phyloP scores from a whole-genome alignment of 768 basidiomycete species.

The Sporobolomyces roseus region DNA sequence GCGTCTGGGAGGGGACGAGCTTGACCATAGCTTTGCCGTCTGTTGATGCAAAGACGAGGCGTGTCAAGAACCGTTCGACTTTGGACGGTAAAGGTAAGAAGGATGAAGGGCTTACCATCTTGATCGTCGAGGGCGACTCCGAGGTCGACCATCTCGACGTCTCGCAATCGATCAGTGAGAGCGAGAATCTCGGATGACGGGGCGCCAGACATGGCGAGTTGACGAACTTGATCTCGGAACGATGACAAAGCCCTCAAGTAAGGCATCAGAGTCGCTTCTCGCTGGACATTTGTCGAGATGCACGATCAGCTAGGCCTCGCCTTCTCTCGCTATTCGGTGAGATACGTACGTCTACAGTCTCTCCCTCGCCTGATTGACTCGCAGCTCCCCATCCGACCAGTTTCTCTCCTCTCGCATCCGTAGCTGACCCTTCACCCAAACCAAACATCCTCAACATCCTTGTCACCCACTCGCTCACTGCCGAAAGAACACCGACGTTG shows the following conservation, averaged over 20 bases:
- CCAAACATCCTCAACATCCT: constrained; percentile 56
- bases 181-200: constrained; percentile 74
- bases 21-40: constrained; percentile 96
- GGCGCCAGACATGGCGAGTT: constrained; percentile 64
- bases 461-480: constrained; percentile 55
- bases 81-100: not conserved
- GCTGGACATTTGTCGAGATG: constrained; percentile 52
- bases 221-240: constrained; percentile 86
- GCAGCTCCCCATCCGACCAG: constrained; percentile 73
- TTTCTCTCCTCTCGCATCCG: constrained; percentile 55
- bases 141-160: constrained; percentile 82
- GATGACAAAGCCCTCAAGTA: constrained; percentile 77
- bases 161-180: constrained; percentile 83
- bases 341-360: constrained; percentile 48
- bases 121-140: constrained; percentile 96
- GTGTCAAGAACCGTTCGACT: too few species aligned
- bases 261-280: constrained; percentile 80
- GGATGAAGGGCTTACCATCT: constrained; percentile 60
- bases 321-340: too few species aligned
- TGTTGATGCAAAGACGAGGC: constrained; percentile 46
- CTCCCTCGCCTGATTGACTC: constrained; percentile 45
- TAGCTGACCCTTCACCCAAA: constrained; percentile 57
- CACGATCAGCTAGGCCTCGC: not conserved
- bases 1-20: constrained; percentile 72
- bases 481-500: constrained; percentile 60